A percentile compares a stretch with the other conserved stretches of the same genome.
These are phyloP conservation scores for Ustilago loliicola DNA, from an alignment of 1,284 basidiomycete species.

Conservation along the genomic window DNA sequence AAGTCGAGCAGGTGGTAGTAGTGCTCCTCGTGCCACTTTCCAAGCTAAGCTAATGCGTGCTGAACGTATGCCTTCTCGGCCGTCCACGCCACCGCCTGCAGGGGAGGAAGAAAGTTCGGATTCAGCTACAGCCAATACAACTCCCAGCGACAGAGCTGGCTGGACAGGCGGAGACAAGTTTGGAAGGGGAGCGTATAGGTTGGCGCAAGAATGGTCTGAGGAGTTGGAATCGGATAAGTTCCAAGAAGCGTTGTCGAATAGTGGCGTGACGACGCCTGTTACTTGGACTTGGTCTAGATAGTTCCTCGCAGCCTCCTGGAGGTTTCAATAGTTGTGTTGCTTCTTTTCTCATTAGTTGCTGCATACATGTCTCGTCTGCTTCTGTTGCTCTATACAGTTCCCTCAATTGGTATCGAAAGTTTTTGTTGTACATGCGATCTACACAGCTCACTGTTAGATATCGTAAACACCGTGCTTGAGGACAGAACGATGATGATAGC, in stretches of 20 bases:
- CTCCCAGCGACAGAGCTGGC: conserved; percentile 42
- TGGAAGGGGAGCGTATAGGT: conserved; percentile 38
- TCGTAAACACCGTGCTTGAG: too few species aligned
- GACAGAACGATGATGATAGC: too few species aligned
- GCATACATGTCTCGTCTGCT: not conserved
- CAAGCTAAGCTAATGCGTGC: conserved; percentile 46
- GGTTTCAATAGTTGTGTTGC: too few species aligned
- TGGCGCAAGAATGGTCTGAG: conserved; percentile 47
- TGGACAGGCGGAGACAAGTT: conserved; percentile 55
- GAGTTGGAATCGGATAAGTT: conserved; percentile 48
- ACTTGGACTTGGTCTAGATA: conserved; percentile 55
- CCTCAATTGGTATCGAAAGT: too few species aligned
- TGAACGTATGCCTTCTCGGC: conserved; percentile 49
- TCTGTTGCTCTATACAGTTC: not conserved
- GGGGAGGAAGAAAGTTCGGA: conserved; percentile 37
- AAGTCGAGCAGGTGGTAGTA: conserved; percentile 31
- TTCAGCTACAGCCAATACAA: conserved; percentile 36
- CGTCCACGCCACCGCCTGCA: conserved; percentile 35
- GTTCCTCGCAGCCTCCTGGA: not conserved
- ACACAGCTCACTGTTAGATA: too few species aligned
- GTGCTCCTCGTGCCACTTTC: conserved; percentile 49
- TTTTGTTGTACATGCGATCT: too few species aligned
- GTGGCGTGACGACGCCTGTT: conserved; percentile 49
- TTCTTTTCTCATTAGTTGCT: not conserved
- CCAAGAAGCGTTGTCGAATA: conserved; percentile 47